Evolutionary conservation across 331 rosid genomes (phyloP).

Genomic region (Ulmus americana): DNA sequence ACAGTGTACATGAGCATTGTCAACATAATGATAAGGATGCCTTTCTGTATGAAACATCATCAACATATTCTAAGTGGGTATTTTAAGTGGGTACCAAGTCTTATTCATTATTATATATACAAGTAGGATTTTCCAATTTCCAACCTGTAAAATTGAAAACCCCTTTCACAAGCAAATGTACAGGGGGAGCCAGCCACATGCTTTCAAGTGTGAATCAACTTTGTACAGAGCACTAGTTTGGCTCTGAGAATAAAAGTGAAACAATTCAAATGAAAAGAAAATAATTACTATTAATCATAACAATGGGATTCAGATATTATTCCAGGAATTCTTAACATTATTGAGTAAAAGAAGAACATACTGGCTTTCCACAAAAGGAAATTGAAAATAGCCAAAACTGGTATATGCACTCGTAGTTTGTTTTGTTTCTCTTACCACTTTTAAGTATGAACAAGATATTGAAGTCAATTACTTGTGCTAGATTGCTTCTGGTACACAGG

Average conservation of each 20-base stretch:
- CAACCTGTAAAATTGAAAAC: neutral
- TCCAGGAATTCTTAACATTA: neutral
- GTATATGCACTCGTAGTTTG: neutral
- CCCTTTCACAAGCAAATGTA: neutral
- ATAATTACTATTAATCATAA: no score
- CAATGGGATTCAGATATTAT: neutral
- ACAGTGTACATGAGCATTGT: neutral
- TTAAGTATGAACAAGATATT: neutral
- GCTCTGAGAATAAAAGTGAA: no score
- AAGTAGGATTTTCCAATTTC: constrained; percentile 3
- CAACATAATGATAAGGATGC: constrained; percentile 7
- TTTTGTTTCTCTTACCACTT: neutral
- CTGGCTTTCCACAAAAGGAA: neutral
- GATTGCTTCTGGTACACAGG: constrained; percentile 17
- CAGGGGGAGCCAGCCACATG: neutral
- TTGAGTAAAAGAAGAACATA: neutral
- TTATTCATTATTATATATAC: neutral
- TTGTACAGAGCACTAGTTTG: no score
- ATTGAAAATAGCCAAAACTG: neutral
- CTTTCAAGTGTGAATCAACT: neutral
- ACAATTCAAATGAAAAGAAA: no score
- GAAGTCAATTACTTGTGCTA: neutral
- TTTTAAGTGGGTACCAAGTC: constrained; percentile 9
- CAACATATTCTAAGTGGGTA: constrained; percentile 8
- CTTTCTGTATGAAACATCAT: constrained; percentile 6